Evolutionary conservation across 2,329 filamentous ascomycete species (phyloP).

Genomic region (Venturia pyrina): DNA sequence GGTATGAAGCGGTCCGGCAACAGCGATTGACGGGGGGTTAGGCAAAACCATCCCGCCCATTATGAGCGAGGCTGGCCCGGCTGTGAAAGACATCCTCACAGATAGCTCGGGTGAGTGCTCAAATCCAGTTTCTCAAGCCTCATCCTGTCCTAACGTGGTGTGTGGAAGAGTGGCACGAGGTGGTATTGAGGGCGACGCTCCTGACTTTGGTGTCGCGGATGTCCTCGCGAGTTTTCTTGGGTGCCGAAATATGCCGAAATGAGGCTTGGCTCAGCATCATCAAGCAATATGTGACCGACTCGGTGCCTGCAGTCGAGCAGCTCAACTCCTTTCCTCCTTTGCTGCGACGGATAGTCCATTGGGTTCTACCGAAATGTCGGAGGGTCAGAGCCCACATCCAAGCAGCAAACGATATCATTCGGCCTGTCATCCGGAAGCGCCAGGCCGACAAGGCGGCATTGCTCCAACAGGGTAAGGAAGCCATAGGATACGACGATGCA

Average conservation of each 20-base stretch:
- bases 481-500: slow-evolving; percentile 24
- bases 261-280: slow-evolving; percentile 45
- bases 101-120: neutral
- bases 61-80: neutral
- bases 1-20: neutral
- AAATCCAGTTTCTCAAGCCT: too few relatives aligned
- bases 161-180: slow-evolving; percentile 15
- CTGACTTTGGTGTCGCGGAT: slow-evolving; percentile 43
- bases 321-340: slow-evolving; percentile 34
- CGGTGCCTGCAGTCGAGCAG: slow-evolving; percentile 39
- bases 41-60: neutral
- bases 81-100: neutral
- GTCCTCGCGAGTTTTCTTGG: slow-evolving; percentile 45
- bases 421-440: slow-evolving; percentile 18
- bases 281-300: slow-evolving; percentile 41
- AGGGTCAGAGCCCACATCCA: slow-evolving; percentile 29
- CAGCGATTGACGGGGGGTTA: neutral
- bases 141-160: too few relatives aligned
- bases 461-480: slow-evolving; percentile 16
- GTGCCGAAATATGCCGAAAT: slow-evolving; percentile 39
- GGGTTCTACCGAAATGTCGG: slow-evolving; percentile 33
- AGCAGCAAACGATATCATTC: slow-evolving; percentile 27
- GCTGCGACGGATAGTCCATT: slow-evolving; percentile 34
- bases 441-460: slow-evolving; percentile 10
- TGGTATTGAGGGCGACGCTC: slow-evolving; percentile 17